phyloP scores from a whole-genome alignment of 2,329 filamentous ascomycete species.

The Emericellopsis cladophorae region DNA sequence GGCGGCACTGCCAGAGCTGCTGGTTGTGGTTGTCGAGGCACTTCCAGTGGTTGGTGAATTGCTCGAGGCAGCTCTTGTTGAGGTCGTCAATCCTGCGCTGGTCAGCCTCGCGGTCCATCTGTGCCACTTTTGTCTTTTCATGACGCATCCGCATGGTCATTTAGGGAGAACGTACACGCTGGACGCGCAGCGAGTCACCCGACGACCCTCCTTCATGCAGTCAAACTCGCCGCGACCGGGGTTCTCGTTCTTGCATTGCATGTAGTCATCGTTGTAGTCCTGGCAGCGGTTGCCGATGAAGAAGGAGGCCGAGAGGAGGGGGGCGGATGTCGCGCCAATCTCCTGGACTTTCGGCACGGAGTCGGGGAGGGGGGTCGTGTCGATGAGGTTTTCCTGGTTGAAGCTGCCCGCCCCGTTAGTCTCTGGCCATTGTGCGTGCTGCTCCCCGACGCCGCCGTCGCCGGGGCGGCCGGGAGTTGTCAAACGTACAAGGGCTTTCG shows the following conservation, averaged over 20 bases:
- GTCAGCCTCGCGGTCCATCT: conserved; percentile 1
- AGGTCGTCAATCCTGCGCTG: conserved; percentile 70
- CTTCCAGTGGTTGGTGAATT: conserved; percentile 90
- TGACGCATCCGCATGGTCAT: neutral
- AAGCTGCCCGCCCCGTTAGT: conserved; percentile 47
- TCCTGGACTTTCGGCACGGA: conserved; percentile 88
- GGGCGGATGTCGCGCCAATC: conserved; percentile 84
- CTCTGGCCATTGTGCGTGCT: neutral
- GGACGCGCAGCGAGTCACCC: conserved; percentile 90
- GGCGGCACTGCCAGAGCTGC: conserved; percentile 90
- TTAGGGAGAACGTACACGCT: conserved; percentile 63
- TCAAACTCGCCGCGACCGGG: conserved; percentile 84
- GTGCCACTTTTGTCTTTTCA: neutral
- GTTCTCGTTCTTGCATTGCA: conserved; percentile 97
- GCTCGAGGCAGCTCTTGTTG: conserved; percentile 82
- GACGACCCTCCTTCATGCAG: conserved; percentile 90
- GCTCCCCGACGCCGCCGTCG: neutral
- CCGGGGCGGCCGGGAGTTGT: too few species aligned
- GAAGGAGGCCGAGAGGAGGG: conserved; percentile 81
- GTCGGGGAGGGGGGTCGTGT: conserved; percentile 89
- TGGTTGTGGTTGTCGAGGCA: conserved; percentile 98
- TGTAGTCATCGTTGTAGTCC: conserved; percentile 96
- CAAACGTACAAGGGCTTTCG: conserved; percentile 28
- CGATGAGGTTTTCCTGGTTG: conserved; percentile 85
- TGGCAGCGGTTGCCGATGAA: conserved; percentile 95